Percentiles rank a stretch among this genome's conserved stretches.
Evolutionary conservation across 2,329 filamentous ascomycete genomes (phyloP).

Genomic region (Fonsecaea monophora): DNA sequence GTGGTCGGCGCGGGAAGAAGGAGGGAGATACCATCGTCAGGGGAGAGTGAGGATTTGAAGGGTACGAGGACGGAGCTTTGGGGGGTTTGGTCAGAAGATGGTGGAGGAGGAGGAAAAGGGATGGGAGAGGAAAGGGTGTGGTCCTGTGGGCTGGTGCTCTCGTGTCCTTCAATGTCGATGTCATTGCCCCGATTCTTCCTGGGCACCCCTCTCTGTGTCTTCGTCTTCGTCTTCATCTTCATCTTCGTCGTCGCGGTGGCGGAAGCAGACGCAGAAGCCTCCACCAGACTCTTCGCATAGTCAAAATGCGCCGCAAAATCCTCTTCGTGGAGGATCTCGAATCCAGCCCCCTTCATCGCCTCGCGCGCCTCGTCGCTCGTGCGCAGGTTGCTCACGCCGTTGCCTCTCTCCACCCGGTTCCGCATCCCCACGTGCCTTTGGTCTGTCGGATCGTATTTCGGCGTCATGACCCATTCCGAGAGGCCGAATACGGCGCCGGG

Average conservation of each 20-base stretch:
- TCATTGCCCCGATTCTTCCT: too few species aligned
- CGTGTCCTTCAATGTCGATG: not conserved
- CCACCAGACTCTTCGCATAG: not conserved
- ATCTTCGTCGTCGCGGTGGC: not conserved
- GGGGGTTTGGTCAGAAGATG: not conserved
- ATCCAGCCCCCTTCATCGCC: conserved; percentile 40
- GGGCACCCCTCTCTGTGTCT: not conserved
- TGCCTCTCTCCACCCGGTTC: conserved; percentile 42
- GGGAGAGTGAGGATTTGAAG: not conserved
- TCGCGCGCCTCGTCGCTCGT: conserved; percentile 35
- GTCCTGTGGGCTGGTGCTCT: not conserved
- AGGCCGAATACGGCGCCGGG: conserved; percentile 42
- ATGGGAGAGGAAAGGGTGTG: too few species aligned
- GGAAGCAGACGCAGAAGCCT: not conserved
- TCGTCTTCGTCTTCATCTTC: not conserved
- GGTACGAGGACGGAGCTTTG: not conserved
- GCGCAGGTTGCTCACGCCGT: conserved; percentile 42
- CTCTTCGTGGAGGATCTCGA: conserved; percentile 41
- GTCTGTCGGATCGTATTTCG: conserved; percentile 40
- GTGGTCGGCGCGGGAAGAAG: not conserved
- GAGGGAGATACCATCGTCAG: not conserved
- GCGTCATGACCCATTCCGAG: conserved; percentile 45
- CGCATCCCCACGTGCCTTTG: conserved; percentile 40
- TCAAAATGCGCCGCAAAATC: conserved; percentile 39
- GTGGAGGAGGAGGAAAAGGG: not conserved